Conservation (phyloP, 768 basidiomycete genomes). For the Suillus ampliporus region DNA sequence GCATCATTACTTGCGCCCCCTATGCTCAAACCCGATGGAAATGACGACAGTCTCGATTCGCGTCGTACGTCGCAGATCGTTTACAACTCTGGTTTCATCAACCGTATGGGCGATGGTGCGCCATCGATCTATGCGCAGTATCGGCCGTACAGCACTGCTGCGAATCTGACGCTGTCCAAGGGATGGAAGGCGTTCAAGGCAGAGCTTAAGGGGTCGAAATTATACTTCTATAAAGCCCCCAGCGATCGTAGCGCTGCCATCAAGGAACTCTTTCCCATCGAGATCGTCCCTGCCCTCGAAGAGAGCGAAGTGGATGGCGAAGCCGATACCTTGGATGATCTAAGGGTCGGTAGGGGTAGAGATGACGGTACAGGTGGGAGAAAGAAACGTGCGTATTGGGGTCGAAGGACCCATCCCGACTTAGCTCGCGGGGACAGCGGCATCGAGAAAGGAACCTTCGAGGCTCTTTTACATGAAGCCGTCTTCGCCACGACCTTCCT, state of each 20-base stretch:
- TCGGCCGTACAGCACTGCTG: conserved; percentile 36
- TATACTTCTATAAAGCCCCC: conserved; percentile 88
- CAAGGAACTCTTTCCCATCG: conserved; percentile 77
- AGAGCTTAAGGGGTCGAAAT: conserved; percentile 81
- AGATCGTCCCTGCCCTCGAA: conserved; percentile 57
- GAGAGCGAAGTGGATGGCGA: conserved; percentile 49
- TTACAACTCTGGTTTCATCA: conserved; percentile 76
- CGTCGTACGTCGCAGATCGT: conserved; percentile 82
- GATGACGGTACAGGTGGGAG: conserved; percentile 41
- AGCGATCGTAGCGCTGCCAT: conserved; percentile 66
- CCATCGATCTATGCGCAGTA: conserved; percentile 43
- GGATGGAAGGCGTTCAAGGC: conserved; percentile 90
- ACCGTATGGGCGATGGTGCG: conserved; percentile 62
- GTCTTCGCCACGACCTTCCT: conserved; percentile 78
- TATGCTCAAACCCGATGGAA: conserved; percentile 47
- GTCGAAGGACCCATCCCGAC: conserved; percentile 75
- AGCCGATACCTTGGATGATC: conserved; percentile 33
- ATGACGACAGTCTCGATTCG: conserved; percentile 41
- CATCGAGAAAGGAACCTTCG: conserved; percentile 71
- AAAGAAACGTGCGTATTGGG: conserved; percentile 80
- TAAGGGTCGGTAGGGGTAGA: conserved; percentile 39
- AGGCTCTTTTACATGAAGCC: conserved; percentile 81
- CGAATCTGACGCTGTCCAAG: conserved; percentile 53
- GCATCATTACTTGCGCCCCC: conserved; percentile 55
- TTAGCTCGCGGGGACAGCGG: conserved; percentile 47